These are phyloP conservation scores for Fraxinus dipetala DNA, from an alignment of 305 asterid genomes.

Conservation along the genomic window DNA sequence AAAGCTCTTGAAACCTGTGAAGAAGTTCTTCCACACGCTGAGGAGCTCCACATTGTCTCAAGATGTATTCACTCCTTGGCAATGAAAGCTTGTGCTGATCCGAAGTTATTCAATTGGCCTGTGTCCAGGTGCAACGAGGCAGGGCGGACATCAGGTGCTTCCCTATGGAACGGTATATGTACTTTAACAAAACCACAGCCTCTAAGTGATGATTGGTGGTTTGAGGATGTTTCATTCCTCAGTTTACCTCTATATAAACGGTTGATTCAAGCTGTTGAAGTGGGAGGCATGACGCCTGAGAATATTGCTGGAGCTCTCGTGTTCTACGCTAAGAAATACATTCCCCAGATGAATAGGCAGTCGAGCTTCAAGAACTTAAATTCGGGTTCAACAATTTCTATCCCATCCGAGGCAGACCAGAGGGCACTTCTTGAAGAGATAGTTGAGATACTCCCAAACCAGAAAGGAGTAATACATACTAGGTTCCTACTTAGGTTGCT, in stretches of 20 bases:
- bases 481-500: slow-evolving; percentile 72
- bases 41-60: slow-evolving; percentile 72
- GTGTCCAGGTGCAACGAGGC: slow-evolving; percentile 34
- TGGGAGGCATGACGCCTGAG: slow-evolving; percentile 58
- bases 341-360: slow-evolving; percentile 77
- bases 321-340: slow-evolving; percentile 67
- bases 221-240: slow-evolving; percentile 74
- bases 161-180: slow-evolving; percentile 67
- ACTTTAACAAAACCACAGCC: slow-evolving; percentile 32
- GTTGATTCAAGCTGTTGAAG: slow-evolving; percentile 66
- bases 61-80: slow-evolving; percentile 84
- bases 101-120: slow-evolving; percentile 57
- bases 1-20: slow-evolving; percentile 84
- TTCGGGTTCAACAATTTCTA: slow-evolving; percentile 46
- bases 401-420: slow-evolving; percentile 82
- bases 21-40: slow-evolving; percentile 65
- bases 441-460: slow-evolving; percentile 62
- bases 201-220: slow-evolving; percentile 78
- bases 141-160: slow-evolving; percentile 21
- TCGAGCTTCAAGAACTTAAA: slow-evolving; percentile 62
- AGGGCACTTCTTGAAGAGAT: slow-evolving; percentile 74
- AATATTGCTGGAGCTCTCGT: slow-evolving; percentile 66
- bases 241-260: slow-evolving; percentile 64
- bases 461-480: slow-evolving; percentile 64
- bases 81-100: slow-evolving; percentile 64